Conservation (phyloP, 805 yeast genomes). For the Hanseniaspora lindneri region DNA sequence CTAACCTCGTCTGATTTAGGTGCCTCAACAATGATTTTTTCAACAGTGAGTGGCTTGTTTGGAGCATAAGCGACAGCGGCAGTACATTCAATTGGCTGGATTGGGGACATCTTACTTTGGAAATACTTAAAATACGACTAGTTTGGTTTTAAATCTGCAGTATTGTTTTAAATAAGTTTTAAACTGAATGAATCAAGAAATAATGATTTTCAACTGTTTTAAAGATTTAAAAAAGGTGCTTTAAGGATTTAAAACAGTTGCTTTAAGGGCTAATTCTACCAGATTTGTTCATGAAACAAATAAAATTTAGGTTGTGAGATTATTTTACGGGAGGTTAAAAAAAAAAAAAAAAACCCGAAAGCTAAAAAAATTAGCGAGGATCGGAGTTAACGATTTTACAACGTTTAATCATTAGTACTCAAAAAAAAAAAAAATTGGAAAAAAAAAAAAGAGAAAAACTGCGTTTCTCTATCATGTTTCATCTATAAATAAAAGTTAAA, state of each 20-base stretch:
- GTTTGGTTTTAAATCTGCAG: not conserved
- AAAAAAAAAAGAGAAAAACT: no score
- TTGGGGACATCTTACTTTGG: conserved; percentile 20
- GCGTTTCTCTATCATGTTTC: not conserved
- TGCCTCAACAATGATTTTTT: conserved; percentile 79
- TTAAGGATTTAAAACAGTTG: no score
- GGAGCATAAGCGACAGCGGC: conserved; percentile 99
- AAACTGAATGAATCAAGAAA: no score
- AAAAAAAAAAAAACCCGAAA: not conserved
- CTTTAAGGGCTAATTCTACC: no score
- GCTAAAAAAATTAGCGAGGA: not conserved
- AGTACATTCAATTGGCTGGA: conserved; percentile 59
- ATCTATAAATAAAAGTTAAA: not conserved
- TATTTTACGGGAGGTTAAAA: no score
- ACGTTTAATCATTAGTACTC: no score
- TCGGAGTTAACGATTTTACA: not conserved
- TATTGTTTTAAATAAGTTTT: not conserved
- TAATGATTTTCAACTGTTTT: no score
- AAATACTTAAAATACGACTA: not conserved
- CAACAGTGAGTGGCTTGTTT: conserved; percentile 66
- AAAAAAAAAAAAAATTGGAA: no score
- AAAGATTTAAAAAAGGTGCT: no score
- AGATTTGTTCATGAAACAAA: no score
- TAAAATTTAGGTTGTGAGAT: no score
- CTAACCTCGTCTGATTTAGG: conserved; percentile 97